Conservation (phyloP, 202 grass and related monocot species). For the Schoenoplectus tabernaemontani region DNA sequence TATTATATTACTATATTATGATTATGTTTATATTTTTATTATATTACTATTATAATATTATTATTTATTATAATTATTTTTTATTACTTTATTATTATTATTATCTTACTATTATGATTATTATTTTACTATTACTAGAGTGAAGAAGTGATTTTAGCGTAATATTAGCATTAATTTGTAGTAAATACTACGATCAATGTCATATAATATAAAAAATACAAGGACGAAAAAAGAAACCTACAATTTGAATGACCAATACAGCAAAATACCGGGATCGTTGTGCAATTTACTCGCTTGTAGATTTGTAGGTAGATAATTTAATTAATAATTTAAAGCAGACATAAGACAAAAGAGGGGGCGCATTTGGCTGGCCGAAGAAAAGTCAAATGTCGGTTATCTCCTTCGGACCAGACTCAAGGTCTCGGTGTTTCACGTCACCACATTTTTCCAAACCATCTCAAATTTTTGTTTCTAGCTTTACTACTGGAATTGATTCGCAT, state of each 20-base stretch:
- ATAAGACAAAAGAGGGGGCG: slow-evolving; percentile 14
- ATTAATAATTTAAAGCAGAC: background rate
- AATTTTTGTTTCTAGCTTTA: background rate
- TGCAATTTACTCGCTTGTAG: background rate
- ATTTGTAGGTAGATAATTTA: background rate
- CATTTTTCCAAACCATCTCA: background rate
- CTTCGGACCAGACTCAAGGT: background rate
- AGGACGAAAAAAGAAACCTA: no score
- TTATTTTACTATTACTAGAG: no score
- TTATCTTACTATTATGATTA: no score
- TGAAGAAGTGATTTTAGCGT: no score
- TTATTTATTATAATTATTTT: no score
- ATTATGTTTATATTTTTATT: no score
- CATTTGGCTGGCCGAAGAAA: slow-evolving; percentile 17
- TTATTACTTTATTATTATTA: no score
- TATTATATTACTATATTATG: no score
- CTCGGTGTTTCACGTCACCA: slow-evolving; percentile 13
- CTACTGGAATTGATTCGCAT: background rate
- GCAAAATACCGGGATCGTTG: background rate
- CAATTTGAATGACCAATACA: background rate
- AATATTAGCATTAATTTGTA: no score
- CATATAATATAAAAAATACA: no score
- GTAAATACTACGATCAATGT: no score
- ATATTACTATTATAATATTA: no score
- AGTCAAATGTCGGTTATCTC: slow-evolving; percentile 17